These are phyloP conservation scores for Silene noctiflora DNA, from an alignment of 179 eudicot genomes.

Conservation along the genomic window DNA sequence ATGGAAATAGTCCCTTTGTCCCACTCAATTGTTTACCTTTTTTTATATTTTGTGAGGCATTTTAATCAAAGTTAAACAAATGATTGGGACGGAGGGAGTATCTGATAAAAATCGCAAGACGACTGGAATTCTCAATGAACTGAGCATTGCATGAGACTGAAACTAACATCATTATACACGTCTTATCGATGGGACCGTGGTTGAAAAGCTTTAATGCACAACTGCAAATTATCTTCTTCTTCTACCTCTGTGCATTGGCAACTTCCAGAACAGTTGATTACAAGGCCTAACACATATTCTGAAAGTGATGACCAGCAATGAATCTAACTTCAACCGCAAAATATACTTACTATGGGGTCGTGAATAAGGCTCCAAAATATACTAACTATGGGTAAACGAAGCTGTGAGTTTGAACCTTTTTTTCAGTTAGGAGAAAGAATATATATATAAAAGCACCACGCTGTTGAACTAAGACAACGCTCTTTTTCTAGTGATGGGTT, in stretches of 20 bases:
- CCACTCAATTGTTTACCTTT: too few relatives aligned
- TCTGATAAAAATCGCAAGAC: not conserved
- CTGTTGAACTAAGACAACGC: not conserved
- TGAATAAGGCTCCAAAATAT: too few relatives aligned
- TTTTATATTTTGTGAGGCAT: too few relatives aligned
- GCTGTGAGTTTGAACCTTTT: not conserved
- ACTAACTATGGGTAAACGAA: too few relatives aligned
- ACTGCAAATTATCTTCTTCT: not conserved
- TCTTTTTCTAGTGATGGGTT: not conserved
- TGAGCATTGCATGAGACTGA: not conserved
- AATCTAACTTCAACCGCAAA: not conserved
- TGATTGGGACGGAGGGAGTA: not conserved
- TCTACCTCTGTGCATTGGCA: too few relatives aligned
- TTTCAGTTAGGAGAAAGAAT: not conserved
- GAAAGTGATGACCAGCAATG: not conserved
- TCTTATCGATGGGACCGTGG: not conserved
- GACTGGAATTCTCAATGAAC: conserved; percentile 6
- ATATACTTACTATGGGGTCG: too few relatives aligned
- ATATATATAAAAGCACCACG: not conserved
- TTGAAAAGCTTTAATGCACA: not conserved
- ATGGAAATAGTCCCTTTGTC: not conserved
- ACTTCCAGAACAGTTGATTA: too few relatives aligned
- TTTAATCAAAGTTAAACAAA: too few relatives aligned
- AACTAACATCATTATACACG: not conserved
- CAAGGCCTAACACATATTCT: not conserved